Base-by-base conservation (phyloP, 768 basidiomycete genomes). In the Leccinum sublutescens region DNA sequence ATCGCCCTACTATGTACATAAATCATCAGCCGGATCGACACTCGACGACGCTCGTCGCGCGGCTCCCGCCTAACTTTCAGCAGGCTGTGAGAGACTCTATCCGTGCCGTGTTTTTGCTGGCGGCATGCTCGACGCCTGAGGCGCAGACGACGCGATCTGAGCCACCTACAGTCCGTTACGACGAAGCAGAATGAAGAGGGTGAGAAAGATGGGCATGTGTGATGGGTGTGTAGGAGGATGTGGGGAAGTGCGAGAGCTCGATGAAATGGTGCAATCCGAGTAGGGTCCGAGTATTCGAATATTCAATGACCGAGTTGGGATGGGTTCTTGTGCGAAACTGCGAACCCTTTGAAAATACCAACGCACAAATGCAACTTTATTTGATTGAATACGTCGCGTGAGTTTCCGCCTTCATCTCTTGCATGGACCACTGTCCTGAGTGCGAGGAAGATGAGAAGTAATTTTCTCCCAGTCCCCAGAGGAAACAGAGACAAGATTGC, bases 101-200 rank as follows among this genome's bases (percentile, higher is more conserved):
- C 21, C 77, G 74, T 14, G 76, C 76, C 1, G 84, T 2, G 85
- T 87, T 85, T 69, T 68, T 76, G 19, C 75, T 85, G 59, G 82
- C 83, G 0, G 80, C 80, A 1, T 72, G 68, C 36, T 79, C 82
- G 29, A 82, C 82, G 25, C 25, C 25, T 25, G 25, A 25, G 4
- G 25, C 25, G 25, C 25, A 25, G 25, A 25, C 25, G 25, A 25
- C 25, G 25, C 25, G 25, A 1, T 25, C 25, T 25, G 25, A 25
- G 25, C 25, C 25, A 25, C 25, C 25, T 25, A 25, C 25, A 25
- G 25, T 25, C 25, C 25, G 25, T 25, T 25, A 25, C 25, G 25
- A 25, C 25, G 25, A 25, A 25, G 25, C 25, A 25, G 25, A 25
- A 25, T 25, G 25, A 25, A 25, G 25, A 25, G 1, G 25, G 25